A percentile compares a stretch with the other conserved stretches of the same genome.
Evolutionary conservation across 441 rosid genomes (phyloP).

Genomic region (Erodium trifolium): DNA sequence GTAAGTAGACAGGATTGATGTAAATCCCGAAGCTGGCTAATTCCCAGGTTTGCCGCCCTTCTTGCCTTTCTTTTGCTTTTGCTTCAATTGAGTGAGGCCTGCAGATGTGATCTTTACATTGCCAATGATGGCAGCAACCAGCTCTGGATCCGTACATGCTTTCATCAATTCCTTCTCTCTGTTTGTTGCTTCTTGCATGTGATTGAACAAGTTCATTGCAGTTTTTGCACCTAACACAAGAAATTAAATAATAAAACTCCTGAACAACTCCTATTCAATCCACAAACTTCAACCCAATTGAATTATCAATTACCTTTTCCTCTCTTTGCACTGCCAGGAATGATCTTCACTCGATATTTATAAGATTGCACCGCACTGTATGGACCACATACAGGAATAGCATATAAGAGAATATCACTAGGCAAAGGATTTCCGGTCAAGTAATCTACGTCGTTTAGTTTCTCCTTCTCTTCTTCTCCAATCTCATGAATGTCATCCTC

Average conservation of each 20-base stretch:
- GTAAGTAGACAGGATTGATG: background rate
- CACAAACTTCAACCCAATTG: background rate
- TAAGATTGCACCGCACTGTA: conserved; percentile 79
- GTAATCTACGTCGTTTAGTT: conserved; percentile 74
- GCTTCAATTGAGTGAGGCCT: conserved; percentile 87
- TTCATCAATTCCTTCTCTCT: conserved; percentile 97
- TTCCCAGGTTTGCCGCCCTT: conserved; percentile 43
- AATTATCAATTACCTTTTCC: conserved; percentile 58
- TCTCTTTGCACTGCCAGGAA: conserved; percentile 83
- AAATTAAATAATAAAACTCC: background rate
- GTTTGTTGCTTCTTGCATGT: conserved; percentile 60
- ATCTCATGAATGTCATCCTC: conserved; percentile 86
- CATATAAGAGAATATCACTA: conserved; percentile 69
- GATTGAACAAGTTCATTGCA: conserved; percentile 82
- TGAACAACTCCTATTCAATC: background rate
- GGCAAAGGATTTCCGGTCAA: conserved; percentile 80
- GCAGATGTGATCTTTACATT: conserved; percentile 84
- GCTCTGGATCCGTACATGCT: conserved; percentile 88
- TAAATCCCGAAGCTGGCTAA: conserved; percentile 8
- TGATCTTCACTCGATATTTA: conserved; percentile 78
- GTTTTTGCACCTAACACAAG: conserved; percentile 65
- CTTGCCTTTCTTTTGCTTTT: conserved; percentile 88
- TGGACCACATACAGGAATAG: conserved; percentile 90
- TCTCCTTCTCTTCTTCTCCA: conserved; percentile 84
- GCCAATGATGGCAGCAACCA: conserved; percentile 82